phyloP scores from a whole-genome alignment of 2,329 filamentous ascomycete genomes.

The Ustulina deusta region DNA sequence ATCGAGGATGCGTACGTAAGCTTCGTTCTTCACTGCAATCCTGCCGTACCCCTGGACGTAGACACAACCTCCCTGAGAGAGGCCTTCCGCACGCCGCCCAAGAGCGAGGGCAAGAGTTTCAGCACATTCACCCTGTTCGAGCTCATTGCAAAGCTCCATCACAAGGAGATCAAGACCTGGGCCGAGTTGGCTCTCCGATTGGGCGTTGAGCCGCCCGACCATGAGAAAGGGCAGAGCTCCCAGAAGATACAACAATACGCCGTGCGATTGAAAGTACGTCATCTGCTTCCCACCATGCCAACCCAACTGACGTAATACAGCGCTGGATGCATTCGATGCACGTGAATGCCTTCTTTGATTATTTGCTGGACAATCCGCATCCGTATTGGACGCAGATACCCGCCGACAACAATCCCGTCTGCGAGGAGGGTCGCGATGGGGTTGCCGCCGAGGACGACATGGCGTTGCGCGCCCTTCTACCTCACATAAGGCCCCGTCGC shows the following conservation, averaged over 20 bases:
- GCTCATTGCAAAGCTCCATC: conserved; percentile 81
- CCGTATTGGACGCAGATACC: conserved; percentile 85
- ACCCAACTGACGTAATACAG: conserved; percentile 57
- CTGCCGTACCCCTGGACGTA: conserved; percentile 75
- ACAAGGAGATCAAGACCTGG: conserved; percentile 92
- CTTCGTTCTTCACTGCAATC: conserved; percentile 94
- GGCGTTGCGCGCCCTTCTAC: conserved; percentile 84
- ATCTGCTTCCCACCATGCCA: conserved; percentile 4
- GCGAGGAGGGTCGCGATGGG: conserved; percentile 78
- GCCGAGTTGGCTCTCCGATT: conserved; percentile 85
- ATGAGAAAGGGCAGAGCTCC: conserved; percentile 85
- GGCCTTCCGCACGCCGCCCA: conserved; percentile 82
- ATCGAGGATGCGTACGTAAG: conserved; percentile 85
- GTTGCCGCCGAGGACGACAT: conserved; percentile 89
- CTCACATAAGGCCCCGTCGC: conserved; percentile 75
- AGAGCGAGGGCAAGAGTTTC: conserved; percentile 89
- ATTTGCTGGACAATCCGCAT: conserved; percentile 81
- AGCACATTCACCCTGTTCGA: conserved; percentile 81
- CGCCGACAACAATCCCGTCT: conserved; percentile 69
- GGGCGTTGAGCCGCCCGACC: conserved; percentile 87
- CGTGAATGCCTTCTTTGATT: conserved; percentile 94
- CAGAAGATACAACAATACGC: conserved; percentile 97
- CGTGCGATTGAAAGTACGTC: conserved; percentile 82
- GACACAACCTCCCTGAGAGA: conserved; percentile 79
- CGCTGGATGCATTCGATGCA: conserved; percentile 98